Evolutionary conservation across 768 basidiomycete genomes (phyloP), one percentile per base, ranked within the genome.

Genomic region (Agaricus sinodeliciosus): DNA sequence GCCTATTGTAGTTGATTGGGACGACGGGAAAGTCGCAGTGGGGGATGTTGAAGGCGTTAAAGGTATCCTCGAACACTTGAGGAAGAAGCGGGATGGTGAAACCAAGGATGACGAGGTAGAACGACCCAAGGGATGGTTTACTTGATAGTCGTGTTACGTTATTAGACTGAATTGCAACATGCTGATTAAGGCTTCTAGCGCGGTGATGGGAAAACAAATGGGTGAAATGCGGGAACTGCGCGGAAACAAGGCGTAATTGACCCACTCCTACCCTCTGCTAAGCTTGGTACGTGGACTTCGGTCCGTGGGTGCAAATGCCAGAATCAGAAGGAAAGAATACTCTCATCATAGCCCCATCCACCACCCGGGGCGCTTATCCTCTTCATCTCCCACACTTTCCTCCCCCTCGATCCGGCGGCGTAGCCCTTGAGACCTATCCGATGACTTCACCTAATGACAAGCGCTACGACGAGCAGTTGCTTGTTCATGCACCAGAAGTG

Each of bases 1-100:
- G 87, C 88, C 88, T 0, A 76, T 90, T 43, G 85, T 90, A 0
- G 88, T 90, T 1, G 82, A 90, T 58, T 90, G 88, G 88, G 67
- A 72, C 13, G 76, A 72, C 19, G 88, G 88, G 1, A 73, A 73
- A 39, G 85, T 80, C 9, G 75, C 76, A 16, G 67, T 89, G 0
- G 88, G 88, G 0, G 80, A 85, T 55, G 70, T 82, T 15, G 84
- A 87, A 5, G 82, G 82, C 16, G 88, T 88, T n/a, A 78, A 76
- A 49, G 61, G 63, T 1, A 84, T 90, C 13, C 60, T 90, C 62
- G 88, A 90, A 57, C 71, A 67, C 25, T 56, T 90, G 51, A 70
- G 87, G 60, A 79, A 79, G 68, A 76, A 71, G 53, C 69, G 87
- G 50, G 88, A 90, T 57, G 86, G 86, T 0, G 84, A 87, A 59